Evolutionary conservation across 768 basidiomycete genomes (phyloP).

Genomic region (Chalciporus chontae): DNA sequence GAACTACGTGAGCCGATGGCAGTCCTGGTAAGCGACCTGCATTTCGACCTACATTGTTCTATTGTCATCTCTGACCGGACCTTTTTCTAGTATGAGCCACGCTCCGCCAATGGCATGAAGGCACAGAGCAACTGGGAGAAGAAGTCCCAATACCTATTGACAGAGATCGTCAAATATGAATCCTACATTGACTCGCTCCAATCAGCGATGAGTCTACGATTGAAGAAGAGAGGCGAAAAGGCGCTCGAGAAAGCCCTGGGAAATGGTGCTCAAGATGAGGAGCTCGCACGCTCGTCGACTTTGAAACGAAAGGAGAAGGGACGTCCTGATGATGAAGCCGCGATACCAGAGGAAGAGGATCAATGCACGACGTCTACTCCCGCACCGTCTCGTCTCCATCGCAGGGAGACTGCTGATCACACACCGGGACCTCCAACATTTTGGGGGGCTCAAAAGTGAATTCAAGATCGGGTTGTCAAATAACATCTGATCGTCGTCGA

Average conservation of each 20-base stretch:
- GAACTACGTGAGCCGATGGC: conserved; percentile 81
- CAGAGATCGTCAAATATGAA: conserved; percentile 94
- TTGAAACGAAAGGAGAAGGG: conserved; percentile 42
- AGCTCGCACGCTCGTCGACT: conserved; percentile 26
- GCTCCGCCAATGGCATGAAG: conserved; percentile 69
- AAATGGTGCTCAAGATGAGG: conserved; percentile 30
- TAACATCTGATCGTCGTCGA: no score
- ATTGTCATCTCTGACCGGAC: conserved; percentile 10
- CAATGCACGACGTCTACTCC: conserved; percentile 27
- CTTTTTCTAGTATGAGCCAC: conserved; percentile 67
- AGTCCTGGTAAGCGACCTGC: conserved; percentile 53
- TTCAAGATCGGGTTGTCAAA: no score
- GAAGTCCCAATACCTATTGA: conserved; percentile 83
- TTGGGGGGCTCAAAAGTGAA: no score
- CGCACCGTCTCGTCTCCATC: conserved; percentile 33
- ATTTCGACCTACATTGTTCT: neutral
- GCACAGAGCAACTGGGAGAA: conserved; percentile 90
- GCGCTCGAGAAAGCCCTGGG: conserved; percentile 59
- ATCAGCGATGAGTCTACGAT: conserved; percentile 74
- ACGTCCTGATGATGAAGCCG: conserved; percentile 40
- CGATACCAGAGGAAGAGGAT: conserved; percentile 47
- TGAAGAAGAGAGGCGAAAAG: conserved; percentile 91
- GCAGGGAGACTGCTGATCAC: conserved; percentile 39
- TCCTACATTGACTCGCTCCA: conserved; percentile 91
- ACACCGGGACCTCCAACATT: no score